Evolutionary conservation across 2,329 filamentous ascomycete species (phyloP).

Genomic region (Parascedosporium putredinis): DNA sequence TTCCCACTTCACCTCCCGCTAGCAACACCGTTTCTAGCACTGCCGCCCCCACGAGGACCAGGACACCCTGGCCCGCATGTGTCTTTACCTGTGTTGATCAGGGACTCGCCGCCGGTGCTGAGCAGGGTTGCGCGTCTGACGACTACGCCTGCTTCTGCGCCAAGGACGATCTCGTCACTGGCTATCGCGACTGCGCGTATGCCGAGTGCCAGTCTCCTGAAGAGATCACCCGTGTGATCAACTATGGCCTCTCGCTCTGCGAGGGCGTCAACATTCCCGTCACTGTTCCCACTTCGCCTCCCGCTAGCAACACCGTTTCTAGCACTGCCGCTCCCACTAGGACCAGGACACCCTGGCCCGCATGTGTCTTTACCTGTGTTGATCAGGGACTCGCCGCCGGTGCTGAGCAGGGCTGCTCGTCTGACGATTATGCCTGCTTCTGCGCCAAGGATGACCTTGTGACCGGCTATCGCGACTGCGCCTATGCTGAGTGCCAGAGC

Average conservation of each 20-base stretch:
- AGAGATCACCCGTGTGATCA: not conserved
- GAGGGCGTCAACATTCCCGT: slow-evolving; percentile 1
- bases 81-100: slow-evolving; percentile 5
- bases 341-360: slow-evolving; percentile 3
- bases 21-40: not conserved
- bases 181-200: not conserved
- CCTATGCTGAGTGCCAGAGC: not conserved
- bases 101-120: not conserved
- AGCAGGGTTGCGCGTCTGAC: not conserved
- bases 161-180: not conserved
- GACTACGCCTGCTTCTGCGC: not conserved
- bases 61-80: slow-evolving; percentile 1
- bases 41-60: not conserved
- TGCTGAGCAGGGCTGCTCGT: not conserved
- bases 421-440: not conserved
- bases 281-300: too few species aligned
- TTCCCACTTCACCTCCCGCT: not conserved
- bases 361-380: not conserved
- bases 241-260: not conserved
- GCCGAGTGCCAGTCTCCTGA: not conserved
- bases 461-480: not conserved
- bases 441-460: slow-evolving; percentile 7
- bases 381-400: not conserved
- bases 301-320: too few species aligned
- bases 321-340: slow-evolving; percentile 1